A percentile compares a stretch with the other conserved stretches of the same genome.
Evolutionary conservation across 2,329 filamentous ascomycete genomes (phyloP).

Genomic region (Paracoccidioides brasiliensis): DNA sequence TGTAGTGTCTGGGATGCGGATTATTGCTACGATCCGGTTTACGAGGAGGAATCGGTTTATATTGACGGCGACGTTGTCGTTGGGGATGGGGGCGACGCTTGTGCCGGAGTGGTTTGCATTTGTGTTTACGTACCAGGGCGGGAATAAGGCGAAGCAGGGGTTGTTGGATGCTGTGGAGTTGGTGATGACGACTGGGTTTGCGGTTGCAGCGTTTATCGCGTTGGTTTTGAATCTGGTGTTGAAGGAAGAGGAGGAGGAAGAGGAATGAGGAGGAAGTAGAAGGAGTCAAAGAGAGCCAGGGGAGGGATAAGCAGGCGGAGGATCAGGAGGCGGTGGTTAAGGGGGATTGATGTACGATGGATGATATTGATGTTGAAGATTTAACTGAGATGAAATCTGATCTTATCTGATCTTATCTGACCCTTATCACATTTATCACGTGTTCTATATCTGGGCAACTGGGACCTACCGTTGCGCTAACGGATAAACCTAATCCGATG

Average conservation of each 20-base stretch:
- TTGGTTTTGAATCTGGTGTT: constrained; percentile 62
- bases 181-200: constrained; percentile 51
- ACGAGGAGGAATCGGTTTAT: constrained; percentile 55
- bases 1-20: constrained; percentile 51
- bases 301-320: background rate
- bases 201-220: constrained; percentile 57
- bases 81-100: constrained; percentile 44
- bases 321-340: background rate
- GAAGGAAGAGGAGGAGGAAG: constrained; percentile 62
- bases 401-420: background rate
- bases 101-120: constrained; percentile 37
- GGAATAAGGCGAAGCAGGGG: constrained; percentile 57
- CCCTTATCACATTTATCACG: background rate
- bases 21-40: constrained; percentile 50
- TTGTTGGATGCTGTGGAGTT: constrained; percentile 42
- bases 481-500: no score
- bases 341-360: background rate
- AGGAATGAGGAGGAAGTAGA: constrained; percentile 22
- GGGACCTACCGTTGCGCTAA: no score
- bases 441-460: no score
- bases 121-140: constrained; percentile 33
- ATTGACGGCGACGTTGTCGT: constrained; percentile 46
- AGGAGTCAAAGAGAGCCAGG: background rate
- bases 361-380: background rate
- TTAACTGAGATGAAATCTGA: background rate